Evolutionary conservation across 2,329 filamentous ascomycete species (phyloP).

Genomic region (Aureobasidium sp.): DNA sequence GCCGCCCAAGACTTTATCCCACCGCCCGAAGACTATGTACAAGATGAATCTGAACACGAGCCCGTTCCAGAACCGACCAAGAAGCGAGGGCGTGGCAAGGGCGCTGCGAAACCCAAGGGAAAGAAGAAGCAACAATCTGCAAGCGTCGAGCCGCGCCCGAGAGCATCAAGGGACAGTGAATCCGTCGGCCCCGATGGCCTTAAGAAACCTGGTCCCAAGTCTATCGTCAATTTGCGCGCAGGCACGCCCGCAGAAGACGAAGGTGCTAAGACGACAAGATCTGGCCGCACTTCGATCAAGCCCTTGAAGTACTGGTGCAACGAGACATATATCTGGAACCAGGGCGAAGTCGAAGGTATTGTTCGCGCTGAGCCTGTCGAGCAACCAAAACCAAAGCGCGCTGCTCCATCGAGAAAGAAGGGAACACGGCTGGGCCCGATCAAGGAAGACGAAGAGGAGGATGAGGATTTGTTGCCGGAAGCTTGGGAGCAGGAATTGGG

Average conservation of each 20-base stretch:
- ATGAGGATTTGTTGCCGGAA: constrained; percentile 51
- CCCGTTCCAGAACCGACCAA: constrained; percentile 4
- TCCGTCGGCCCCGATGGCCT: constrained; percentile 22
- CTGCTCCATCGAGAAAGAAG: constrained; percentile 28
- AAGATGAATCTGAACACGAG: constrained; percentile 8
- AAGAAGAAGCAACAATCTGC: constrained; percentile 7
- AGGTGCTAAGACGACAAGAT: constrained; percentile 60
- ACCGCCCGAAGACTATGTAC: constrained; percentile 1
- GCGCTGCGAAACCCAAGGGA: not conserved
- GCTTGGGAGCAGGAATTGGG: constrained; percentile 67
- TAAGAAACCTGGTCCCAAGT: constrained; percentile 15
- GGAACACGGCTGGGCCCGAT: constrained; percentile 23
- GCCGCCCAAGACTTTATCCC: constrained; percentile 13
- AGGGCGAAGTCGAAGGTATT: constrained; percentile 67
- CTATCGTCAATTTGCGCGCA: constrained; percentile 25
- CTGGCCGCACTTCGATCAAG: constrained; percentile 68
- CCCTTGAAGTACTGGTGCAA: constrained; percentile 84
- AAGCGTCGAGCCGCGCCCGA: constrained; percentile 5
- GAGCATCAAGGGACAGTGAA: constrained; percentile 1
- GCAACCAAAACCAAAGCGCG: constrained; percentile 22
- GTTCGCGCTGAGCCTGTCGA: constrained; percentile 63
- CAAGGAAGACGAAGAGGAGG: constrained; percentile 37
- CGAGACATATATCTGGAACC: constrained; percentile 65
- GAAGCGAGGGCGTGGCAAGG: constrained; percentile 10
- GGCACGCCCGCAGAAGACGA: constrained; percentile 39